Conservation (phyloP, 805 yeast genomes). For the Metschnikowia sp. region DNA sequence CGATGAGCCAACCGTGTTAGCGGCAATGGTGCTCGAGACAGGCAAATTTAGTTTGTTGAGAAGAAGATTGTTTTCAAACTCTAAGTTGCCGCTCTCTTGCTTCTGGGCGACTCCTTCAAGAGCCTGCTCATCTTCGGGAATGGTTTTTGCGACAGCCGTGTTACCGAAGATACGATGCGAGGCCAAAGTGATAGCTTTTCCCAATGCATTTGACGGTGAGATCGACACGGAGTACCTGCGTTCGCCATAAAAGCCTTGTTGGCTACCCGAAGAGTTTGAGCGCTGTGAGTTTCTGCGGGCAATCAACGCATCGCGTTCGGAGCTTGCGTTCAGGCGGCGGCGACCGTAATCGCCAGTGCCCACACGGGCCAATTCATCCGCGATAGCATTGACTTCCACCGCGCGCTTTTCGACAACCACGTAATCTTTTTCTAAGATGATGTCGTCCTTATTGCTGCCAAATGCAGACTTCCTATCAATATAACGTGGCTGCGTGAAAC, state of each 20-base stretch:
- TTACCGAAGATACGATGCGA: conserved; percentile 80
- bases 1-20: conserved; percentile 18
- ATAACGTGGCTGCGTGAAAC: conserved; percentile 22
- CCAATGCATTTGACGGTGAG: conserved; percentile 82
- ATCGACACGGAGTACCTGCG: conserved; percentile 66
- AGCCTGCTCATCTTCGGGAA: conserved; percentile 10
- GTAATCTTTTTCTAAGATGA: conserved; percentile 73
- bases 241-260: conserved; percentile 61
- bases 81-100: conserved; percentile 7
- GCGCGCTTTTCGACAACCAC: conserved; percentile 94
- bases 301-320: conserved; percentile 18
- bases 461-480: conserved; percentile 9
- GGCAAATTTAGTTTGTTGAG: conserved; percentile 35
- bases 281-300: conserved; percentile 39
- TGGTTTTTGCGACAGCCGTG: conserved; percentile 8
- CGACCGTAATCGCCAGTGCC: conserved; percentile 50
- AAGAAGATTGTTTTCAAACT: conserved; percentile 33
- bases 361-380: conserved; percentile 80
- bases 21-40: conserved; percentile 22
- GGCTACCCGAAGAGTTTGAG: conserved; percentile 46
- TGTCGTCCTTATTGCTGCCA: conserved; percentile 35
- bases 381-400: conserved; percentile 92
- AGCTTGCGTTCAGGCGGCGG: conserved; percentile 29
- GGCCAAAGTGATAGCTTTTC: conserved; percentile 83
- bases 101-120: background rate